phyloP scores from a whole-genome alignment of 345 rosid genomes.

The Populus simonii region DNA sequence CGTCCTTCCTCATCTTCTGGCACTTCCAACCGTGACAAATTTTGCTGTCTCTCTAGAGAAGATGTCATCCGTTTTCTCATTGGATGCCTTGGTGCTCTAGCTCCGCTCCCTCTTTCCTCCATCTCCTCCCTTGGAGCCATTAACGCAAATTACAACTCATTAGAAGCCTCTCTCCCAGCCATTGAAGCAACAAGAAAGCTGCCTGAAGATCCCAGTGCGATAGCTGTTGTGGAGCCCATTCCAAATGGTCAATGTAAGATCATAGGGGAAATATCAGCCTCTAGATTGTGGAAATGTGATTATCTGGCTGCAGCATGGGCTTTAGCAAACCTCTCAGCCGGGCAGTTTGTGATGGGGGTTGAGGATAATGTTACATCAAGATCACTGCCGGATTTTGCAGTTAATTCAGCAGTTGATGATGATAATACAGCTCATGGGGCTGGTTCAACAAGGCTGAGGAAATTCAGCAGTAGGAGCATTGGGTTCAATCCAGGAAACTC shows the following conservation, averaged over 20 bases:
- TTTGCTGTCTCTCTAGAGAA: constrained; percentile 96
- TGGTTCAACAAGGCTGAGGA: constrained; percentile 48
- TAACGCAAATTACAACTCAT: constrained; percentile 49
- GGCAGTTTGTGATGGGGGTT: constrained; percentile 95
- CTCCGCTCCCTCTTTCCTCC: constrained; percentile 87
- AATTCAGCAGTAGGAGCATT: constrained; percentile 86
- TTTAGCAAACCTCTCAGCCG: constrained; percentile 80
- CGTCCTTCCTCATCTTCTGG: constrained; percentile 63
- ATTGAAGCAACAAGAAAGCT: constrained; percentile 49
- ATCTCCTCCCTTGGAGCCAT: constrained; percentile 69
- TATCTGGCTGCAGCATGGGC: constrained; percentile 93
- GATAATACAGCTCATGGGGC: constrained; percentile 27
- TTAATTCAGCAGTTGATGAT: constrained; percentile 39
- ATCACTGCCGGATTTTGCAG: constrained; percentile 51
- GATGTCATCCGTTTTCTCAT: constrained; percentile 87
- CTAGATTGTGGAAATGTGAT: constrained; percentile 94
- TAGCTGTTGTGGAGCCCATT: constrained; percentile 65
- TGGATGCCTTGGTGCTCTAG: constrained; percentile 95
- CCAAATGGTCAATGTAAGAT: constrained; percentile 60
- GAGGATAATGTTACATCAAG: constrained; percentile 73
- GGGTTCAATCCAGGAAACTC: constrained; percentile 73
- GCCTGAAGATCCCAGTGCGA: constrained; percentile 69
- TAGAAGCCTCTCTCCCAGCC: constrained; percentile 78
- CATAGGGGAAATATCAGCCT: constrained; percentile 92
- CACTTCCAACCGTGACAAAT: constrained; percentile 53